Evolutionary conservation across 1,284 basidiomycete genomes (phyloP).

Genomic region (Cutaneotrichosporon cavernicola): DNA sequence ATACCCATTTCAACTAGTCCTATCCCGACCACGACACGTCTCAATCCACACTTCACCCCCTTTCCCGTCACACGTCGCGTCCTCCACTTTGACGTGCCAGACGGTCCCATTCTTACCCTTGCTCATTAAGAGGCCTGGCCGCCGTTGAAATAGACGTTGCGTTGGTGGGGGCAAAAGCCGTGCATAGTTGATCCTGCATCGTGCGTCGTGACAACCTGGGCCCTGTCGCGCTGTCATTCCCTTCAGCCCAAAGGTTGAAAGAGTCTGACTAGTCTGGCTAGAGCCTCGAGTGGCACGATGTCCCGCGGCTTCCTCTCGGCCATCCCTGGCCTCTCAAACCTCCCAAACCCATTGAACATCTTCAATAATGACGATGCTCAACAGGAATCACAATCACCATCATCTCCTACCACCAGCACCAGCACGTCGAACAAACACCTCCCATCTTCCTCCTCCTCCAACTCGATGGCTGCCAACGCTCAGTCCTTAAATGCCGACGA

Average conservation of each 20-base stretch:
- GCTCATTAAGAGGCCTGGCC: neutral
- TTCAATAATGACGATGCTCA: conserved; percentile 26
- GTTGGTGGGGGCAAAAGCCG: neutral
- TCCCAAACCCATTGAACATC: conserved; percentile 38
- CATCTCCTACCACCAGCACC: neutral
- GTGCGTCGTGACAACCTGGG: conserved; percentile 8
- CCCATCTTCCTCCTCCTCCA: neutral
- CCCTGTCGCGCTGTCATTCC: conserved; percentile 3
- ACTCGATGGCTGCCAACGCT: neutral
- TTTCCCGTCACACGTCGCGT: neutral
- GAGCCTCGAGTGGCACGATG: conserved; percentile 9
- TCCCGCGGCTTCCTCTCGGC: conserved; percentile 7
- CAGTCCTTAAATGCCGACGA: neutral
- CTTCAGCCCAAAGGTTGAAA: neutral
- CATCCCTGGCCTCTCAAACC: conserved; percentile 21
- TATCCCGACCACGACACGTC: neutral
- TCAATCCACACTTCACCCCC: neutral
- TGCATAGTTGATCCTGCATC: neutral
- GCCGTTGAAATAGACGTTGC: neutral
- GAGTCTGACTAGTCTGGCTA: conserved; percentile 9
- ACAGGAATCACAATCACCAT: conserved; percentile 1
- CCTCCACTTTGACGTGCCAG: neutral
- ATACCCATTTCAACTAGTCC: neutral
- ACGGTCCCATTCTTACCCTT: neutral
- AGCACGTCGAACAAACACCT: neutral